Evolutionary conservation across 371 early-diverging fungal species (phyloP), one percentile per base, ranked within the genome.

Genomic region (Fennellomyces sp.): DNA sequence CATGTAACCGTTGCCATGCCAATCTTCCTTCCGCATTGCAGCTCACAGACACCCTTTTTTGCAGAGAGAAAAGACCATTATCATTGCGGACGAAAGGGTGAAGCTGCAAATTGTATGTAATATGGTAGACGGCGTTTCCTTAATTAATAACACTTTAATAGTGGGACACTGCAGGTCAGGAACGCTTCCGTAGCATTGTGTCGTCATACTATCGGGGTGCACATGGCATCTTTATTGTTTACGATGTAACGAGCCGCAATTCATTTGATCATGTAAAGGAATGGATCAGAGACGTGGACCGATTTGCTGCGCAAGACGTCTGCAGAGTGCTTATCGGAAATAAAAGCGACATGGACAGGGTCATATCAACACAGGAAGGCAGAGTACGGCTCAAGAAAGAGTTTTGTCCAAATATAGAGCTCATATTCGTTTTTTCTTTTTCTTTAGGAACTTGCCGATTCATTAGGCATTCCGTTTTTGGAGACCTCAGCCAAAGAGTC

Each of bases 111-210:
- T 99, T 72, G 85, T 88, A 85, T 72, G 83, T 42, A 19, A 31
- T 28, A 17, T 29, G 12, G 4, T 52, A 5, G 7, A 31, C 27
- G 27, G 30, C 10, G 10, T 54, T 53, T 17, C 36, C 28, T 28
- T 53, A 2, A 5, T 29, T 55, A 1, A n/a, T n/a, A 15, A 12
- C 33, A 17, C 31, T 31, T n/a, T 28, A 13, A 12, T 58, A 66
- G 70, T 97, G 97, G 97, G 97, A 97, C 76, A 97, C 96, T 8
- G 99, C 99, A 28, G 99, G 99, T 39, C 99, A 99, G 81, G 99
- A 99, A 73, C 93, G 99, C 52, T 99, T 99, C 91, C 92, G 98
- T 63, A 97, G 99, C 58, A 99, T 99, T 66, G 98, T 99, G 10
- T 62, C 65, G 70, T 88, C 91, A 31, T 99, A 99, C 84, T 97